Percentiles rank a stretch among this genome's conserved stretches.
phyloP scores from a whole-genome alignment of 768 basidiomycete species.

The Russula sp. region DNA sequence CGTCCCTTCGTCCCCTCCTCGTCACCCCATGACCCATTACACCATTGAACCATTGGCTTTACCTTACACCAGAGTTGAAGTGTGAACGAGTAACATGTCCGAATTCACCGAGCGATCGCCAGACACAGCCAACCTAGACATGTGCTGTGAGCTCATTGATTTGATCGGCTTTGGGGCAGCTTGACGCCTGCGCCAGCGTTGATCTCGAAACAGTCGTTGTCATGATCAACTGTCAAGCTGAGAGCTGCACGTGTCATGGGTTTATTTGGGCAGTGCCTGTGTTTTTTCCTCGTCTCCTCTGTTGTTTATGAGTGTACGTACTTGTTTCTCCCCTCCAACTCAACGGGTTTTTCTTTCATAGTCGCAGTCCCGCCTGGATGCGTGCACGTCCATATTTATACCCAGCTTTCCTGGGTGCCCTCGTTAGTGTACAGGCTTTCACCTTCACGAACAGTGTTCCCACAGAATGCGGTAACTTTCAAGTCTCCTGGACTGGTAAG shows the following conservation, averaged over 20 bases:
- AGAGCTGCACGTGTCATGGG: not conserved
- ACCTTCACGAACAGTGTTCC: constrained; percentile 38
- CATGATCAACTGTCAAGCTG: not conserved
- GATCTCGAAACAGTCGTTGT: too few species aligned
- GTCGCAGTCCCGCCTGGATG: not conserved
- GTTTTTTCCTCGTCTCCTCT: not conserved
- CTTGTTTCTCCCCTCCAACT: not conserved
- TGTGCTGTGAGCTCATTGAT: not conserved
- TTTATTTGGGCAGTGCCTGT: not conserved
- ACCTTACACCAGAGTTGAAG: not conserved
- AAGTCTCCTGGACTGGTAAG: constrained; percentile 58
- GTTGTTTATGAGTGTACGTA: not conserved
- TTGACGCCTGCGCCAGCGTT: not conserved
- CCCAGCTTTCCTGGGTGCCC: not conserved
- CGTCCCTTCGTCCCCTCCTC: not conserved
- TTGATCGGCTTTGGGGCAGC: not conserved
- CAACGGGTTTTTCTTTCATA: too few species aligned
- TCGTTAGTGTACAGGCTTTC: constrained; percentile 34
- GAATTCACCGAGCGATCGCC: not conserved
- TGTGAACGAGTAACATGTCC: not conserved
- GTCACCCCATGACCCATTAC: not conserved
- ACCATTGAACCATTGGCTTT: not conserved
- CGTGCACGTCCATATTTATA: not conserved
- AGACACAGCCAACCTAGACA: not conserved
- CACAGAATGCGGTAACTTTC: constrained; percentile 57